phyloP scores from a whole-genome alignment of 768 basidiomycete species.

The Rhizopogon vinicolor region DNA sequence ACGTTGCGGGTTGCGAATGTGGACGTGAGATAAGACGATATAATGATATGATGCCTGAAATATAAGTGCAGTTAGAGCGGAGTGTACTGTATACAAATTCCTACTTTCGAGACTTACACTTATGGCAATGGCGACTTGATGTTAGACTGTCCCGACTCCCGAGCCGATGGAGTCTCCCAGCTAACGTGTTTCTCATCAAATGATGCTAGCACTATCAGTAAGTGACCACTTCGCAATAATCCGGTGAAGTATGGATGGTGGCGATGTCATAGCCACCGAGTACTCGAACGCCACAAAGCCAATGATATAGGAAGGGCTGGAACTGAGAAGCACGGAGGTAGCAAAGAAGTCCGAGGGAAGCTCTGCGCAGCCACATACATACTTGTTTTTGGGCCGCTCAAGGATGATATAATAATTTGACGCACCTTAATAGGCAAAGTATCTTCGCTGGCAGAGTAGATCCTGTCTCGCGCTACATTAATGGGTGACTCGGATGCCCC shows the following conservation, averaged over 20 bases:
- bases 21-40: neutral
- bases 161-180: neutral
- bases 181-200: neutral
- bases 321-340: constrained; percentile 30
- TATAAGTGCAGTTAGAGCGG: neutral
- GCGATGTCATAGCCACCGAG: constrained; percentile 16
- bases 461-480: neutral
- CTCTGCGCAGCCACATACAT: constrained; percentile 25
- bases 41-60: neutral
- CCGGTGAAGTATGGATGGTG: constrained; percentile 6
- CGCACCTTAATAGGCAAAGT: neutral
- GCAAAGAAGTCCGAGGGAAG: constrained; percentile 27
- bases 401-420: neutral
- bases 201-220: neutral
- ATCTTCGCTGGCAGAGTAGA: neutral
- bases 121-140: neutral
- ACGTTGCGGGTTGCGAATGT: neutral
- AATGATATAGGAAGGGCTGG: constrained; percentile 13
- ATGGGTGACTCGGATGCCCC: neutral
- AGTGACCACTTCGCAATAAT: neutral
- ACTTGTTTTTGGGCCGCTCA: neutral
- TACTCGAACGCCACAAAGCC: constrained; percentile 25
- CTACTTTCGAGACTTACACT: neutral
- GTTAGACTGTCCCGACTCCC: neutral
- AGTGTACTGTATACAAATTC: neutral